A percentile compares a stretch with the other conserved stretches of the same genome.
Conservation (phyloP, 495 filamentous ascomycete genomes). For the Cercophora scortea region DNA sequence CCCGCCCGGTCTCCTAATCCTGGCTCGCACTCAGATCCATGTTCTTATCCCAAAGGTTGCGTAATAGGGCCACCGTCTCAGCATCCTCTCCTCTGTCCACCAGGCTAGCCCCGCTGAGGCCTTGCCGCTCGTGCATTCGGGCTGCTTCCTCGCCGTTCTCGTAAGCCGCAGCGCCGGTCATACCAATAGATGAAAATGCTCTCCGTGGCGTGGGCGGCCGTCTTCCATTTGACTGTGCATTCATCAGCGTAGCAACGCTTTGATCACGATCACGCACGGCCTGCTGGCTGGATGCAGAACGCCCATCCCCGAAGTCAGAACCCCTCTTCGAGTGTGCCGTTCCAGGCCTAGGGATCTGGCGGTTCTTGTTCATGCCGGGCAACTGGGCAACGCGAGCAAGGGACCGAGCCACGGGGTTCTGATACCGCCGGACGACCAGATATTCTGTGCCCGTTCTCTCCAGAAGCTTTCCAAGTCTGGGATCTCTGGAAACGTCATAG, state of each 20-base stretch:
- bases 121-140: conserved; percentile 17
- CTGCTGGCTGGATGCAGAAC: not conserved
- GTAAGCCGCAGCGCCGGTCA: conserved; percentile 18
- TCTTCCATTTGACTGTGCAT: not conserved
- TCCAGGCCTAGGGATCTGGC: conserved; percentile 28
- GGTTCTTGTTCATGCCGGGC: conserved; percentile 38
- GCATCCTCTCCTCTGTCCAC: conserved; percentile 36
- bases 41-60: conserved; percentile 49
- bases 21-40: conserved; percentile 43
- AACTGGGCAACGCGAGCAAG: conserved; percentile 44
- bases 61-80: conserved; percentile 35
- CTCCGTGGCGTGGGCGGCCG: conserved; percentile 22
- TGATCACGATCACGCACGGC: not conserved
- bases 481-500: conserved; percentile 38
- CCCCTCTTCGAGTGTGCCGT: conserved; percentile 8
- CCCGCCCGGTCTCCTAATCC: conserved; percentile 26
- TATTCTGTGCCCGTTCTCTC: conserved; percentile 60
- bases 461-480: conserved; percentile 47
- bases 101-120: conserved; percentile 34
- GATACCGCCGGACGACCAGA: conserved; percentile 57
- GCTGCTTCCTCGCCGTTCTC: conserved; percentile 16
- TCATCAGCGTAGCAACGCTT: not conserved
- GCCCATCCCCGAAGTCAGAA: conserved; percentile 6
- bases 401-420: conserved; percentile 55
- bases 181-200: conserved; percentile 16